These are phyloP conservation scores for Chrysanthemum makinoi DNA, from an alignment of 129 eudicot species.

Conservation along the genomic window DNA sequence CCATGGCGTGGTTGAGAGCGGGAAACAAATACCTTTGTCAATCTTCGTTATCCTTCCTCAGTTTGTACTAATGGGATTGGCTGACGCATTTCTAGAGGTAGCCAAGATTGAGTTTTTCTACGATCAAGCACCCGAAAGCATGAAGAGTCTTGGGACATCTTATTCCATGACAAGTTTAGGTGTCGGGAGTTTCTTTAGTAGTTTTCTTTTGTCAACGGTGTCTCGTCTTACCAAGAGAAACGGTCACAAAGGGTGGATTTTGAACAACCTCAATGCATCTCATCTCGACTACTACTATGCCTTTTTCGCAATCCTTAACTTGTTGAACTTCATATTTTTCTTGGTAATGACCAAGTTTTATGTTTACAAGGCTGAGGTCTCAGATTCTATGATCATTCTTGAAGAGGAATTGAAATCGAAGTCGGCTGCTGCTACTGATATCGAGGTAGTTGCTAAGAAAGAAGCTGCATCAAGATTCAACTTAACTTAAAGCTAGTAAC, in stretches of 20 bases:
- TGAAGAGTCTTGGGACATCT: conserved; percentile 84
- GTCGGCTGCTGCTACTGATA: conserved; percentile 16
- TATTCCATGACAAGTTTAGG: conserved; percentile 66
- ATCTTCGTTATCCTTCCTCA: conserved; percentile 70
- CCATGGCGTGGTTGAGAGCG: conserved; percentile 53
- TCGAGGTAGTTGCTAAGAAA: conserved; percentile 25
- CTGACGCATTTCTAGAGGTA: conserved; percentile 66
- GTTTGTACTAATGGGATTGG: conserved; percentile 62
- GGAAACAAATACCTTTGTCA: conserved; percentile 53
- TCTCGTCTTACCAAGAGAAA: conserved; percentile 45
- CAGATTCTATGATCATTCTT: conserved; percentile 67
- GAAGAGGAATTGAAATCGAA: conserved; percentile 41
- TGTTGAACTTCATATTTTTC: conserved; percentile 47
- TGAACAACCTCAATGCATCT: conserved; percentile 67
- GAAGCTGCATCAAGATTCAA: conserved; percentile 37
- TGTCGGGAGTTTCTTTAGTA: conserved; percentile 62
- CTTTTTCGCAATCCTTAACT: conserved; percentile 52
- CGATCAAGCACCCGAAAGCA: conserved; percentile 84
- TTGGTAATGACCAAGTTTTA: conserved; percentile 47
- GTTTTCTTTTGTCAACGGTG: conserved; percentile 57
- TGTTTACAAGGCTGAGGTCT: conserved; percentile 68
- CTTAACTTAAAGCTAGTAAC: conserved; percentile 18
- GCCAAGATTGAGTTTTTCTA: conserved; percentile 85
- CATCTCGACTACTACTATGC: conserved; percentile 71
- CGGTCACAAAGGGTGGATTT: conserved; percentile 68